These are phyloP conservation scores for Nectriaceae sp. DNA, from an alignment of 2,329 filamentous ascomycete genomes.

Conservation along the genomic window DNA sequence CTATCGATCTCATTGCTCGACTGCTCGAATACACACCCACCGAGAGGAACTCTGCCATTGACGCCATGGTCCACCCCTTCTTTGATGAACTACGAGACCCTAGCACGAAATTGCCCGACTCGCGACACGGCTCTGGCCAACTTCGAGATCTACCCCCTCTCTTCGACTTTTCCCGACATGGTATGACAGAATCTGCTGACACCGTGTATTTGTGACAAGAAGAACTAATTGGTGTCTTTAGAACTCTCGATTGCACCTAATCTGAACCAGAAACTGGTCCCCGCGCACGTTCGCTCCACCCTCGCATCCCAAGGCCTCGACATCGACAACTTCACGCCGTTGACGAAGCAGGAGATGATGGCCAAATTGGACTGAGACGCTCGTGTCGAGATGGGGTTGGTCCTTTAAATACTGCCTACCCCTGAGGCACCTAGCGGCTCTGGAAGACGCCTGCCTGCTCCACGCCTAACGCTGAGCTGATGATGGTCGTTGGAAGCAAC, in stretches of 20 bases:
- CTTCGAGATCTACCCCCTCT: constrained; percentile 81
- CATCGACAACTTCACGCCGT: constrained; percentile 88
- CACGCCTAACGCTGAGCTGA: constrained; percentile 33
- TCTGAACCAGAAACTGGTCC: constrained; percentile 86
- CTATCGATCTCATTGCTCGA: constrained; percentile 92
- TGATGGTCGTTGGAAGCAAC: constrained; percentile 30
- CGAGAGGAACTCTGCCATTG: constrained; percentile 87
- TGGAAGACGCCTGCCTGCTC: constrained; percentile 31
- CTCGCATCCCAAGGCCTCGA: constrained; percentile 81
- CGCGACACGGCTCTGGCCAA: constrained; percentile 80
- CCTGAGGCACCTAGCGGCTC: constrained; percentile 31
- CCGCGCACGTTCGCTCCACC: constrained; percentile 74
- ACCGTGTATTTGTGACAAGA: no score
- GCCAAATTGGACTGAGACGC: constrained; percentile 85
- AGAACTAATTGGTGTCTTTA: constrained; percentile 42
- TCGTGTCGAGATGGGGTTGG: constrained; percentile 31
- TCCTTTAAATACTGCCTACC: constrained; percentile 32
- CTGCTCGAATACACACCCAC: constrained; percentile 97
- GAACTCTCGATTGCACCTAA: constrained; percentile 94
- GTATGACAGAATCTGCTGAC: no score
- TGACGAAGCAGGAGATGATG: constrained; percentile 96
- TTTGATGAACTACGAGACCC: constrained; percentile 96
- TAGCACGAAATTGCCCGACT: constrained; percentile 89
- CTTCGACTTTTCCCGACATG: constrained; percentile 93
- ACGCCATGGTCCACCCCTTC: constrained; percentile 98